A percentile compares a stretch with the other conserved stretches of the same genome.
These are phyloP conservation scores for Fusarium transvaalense DNA, from an alignment of 2,329 filamentous ascomycete genomes.

Conservation along the genomic window DNA sequence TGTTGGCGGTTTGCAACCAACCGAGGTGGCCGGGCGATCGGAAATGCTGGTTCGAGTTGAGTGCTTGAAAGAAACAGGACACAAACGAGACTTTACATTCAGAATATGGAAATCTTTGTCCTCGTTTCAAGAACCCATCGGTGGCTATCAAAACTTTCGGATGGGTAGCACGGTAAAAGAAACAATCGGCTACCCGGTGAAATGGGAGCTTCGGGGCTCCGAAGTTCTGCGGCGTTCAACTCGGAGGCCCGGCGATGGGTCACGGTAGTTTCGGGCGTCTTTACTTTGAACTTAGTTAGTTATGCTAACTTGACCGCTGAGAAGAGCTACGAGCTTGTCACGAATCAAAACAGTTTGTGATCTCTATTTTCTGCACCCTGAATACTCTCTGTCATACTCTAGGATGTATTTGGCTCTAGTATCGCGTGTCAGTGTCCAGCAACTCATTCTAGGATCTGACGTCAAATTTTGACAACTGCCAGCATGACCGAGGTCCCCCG, in stretches of 20 bases:
- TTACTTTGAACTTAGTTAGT: not conserved
- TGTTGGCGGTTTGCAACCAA: conserved; percentile 18
- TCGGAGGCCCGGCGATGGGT: conserved; percentile 43
- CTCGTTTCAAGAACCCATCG: conserved; percentile 10
- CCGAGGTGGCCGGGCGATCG: conserved; percentile 46
- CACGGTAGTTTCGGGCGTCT: conserved; percentile 36
- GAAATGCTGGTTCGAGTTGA: conserved; percentile 30
- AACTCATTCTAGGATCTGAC: conserved; percentile 38
- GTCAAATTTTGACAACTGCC: conserved; percentile 39
- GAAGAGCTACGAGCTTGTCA: not conserved
- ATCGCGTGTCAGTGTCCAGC: conserved; percentile 5
- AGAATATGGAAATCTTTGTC: conserved; percentile 18
- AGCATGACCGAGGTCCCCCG: conserved; percentile 44
- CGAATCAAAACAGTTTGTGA: not conserved
- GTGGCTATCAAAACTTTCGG: conserved; percentile 13
- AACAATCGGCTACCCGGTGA: conserved; percentile 36
- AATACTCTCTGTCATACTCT: not conserved
- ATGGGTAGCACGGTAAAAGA: conserved; percentile 3
- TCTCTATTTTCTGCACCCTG: not conserved
- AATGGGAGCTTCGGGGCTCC: conserved; percentile 47
- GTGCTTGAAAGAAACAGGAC: conserved; percentile 10
- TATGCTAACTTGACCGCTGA: not conserved
- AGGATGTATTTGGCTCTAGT: conserved; percentile 1
- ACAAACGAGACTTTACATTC: conserved; percentile 11
- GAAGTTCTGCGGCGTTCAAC: conserved; percentile 33